phyloP scores from a whole-genome alignment of 805 yeast species.

The Clavispora vitiphila region DNA sequence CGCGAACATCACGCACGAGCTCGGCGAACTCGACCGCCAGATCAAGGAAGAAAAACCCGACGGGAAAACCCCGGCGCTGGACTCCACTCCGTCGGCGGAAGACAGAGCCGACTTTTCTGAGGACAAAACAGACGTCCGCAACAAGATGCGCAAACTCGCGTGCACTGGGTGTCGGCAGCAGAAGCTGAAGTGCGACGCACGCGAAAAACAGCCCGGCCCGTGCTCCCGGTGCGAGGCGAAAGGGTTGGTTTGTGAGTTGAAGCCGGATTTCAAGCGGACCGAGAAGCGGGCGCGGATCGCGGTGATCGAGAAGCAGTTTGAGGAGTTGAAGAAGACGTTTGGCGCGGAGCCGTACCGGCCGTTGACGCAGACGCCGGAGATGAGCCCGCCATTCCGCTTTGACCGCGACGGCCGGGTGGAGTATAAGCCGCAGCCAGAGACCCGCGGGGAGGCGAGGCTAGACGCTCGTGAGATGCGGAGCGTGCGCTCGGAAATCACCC shows the following conservation, averaged over 20 bases:
- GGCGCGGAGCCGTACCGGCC: conserved; percentile 8
- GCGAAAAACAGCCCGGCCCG: conserved; percentile 66
- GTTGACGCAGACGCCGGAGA: neutral
- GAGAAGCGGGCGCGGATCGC: conserved; percentile 81
- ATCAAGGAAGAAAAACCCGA: conserved; percentile 9
- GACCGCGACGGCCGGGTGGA: too few relatives aligned
- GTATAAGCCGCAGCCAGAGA: too few relatives aligned
- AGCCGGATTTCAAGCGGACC: conserved; percentile 82
- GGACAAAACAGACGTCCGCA: conserved; percentile 8
- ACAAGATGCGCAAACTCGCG: conserved; percentile 58
- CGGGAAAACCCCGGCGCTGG: neutral
- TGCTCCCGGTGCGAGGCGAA: conserved; percentile 79
- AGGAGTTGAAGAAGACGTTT: conserved; percentile 57
- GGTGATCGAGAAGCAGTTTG: conserved; percentile 77
- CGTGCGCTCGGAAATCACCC: too few relatives aligned
- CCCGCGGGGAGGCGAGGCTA: too few relatives aligned
- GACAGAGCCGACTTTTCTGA: conserved; percentile 2
- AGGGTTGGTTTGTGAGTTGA: conserved; percentile 63
- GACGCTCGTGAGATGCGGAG: too few relatives aligned
- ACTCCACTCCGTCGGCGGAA: conserved; percentile 1
- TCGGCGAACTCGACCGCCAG: conserved; percentile 27
- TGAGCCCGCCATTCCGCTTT: too few relatives aligned
- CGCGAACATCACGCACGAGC: conserved; percentile 41
- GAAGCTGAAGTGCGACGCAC: conserved; percentile 86
- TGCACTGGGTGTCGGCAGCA: conserved; percentile 97